Evolutionary conservation across 2,329 filamentous ascomycete genomes (phyloP).

Genomic region (Sclerotinia spermophila): DNA sequence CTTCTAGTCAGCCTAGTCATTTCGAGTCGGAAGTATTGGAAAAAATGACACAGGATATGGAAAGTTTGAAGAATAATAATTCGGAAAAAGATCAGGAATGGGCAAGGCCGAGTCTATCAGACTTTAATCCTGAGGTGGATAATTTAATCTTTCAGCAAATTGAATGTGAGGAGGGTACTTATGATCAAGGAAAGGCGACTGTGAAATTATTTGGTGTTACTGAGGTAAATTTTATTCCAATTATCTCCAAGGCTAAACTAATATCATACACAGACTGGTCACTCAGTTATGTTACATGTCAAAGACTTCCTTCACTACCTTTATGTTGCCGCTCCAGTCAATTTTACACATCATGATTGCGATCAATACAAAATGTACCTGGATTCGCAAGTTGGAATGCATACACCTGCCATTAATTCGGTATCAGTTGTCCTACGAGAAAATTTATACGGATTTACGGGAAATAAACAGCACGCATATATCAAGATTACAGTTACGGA

Average conservation of each 20-base stretch:
- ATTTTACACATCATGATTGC: conserved; percentile 76
- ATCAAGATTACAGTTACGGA: conserved; percentile 91
- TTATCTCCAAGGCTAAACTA: conserved; percentile 19
- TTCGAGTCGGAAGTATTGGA: conserved; percentile 94
- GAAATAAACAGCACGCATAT: conserved; percentile 87
- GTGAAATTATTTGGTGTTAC: conserved; percentile 95
- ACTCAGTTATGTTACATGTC: conserved; percentile 93
- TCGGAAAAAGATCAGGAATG: conserved; percentile 92
- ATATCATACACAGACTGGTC: conserved; percentile 52
- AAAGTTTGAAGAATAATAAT: conserved; percentile 78
- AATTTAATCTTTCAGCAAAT: conserved; percentile 92
- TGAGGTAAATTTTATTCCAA: conserved; percentile 48
- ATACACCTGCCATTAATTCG: conserved; percentile 71
- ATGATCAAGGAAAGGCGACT: conserved; percentile 71
- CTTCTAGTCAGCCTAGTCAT: conserved; percentile 74
- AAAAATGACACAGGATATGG: conserved; percentile 93
- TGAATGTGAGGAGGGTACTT: conserved; percentile 83
- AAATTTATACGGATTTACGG: conserved; percentile 91
- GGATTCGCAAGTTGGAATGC: conserved; percentile 71
- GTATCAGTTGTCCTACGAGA: conserved; percentile 81
- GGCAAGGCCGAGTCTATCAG: conserved; percentile 62
- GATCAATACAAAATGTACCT: conserved; percentile 74
- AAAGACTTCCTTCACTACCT: conserved; percentile 96
- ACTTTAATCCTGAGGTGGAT: conserved; percentile 62
- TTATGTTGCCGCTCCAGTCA: conserved; percentile 82